Conservation (phyloP, 345 rosid species). For the Ailanthus altissimus region DNA sequence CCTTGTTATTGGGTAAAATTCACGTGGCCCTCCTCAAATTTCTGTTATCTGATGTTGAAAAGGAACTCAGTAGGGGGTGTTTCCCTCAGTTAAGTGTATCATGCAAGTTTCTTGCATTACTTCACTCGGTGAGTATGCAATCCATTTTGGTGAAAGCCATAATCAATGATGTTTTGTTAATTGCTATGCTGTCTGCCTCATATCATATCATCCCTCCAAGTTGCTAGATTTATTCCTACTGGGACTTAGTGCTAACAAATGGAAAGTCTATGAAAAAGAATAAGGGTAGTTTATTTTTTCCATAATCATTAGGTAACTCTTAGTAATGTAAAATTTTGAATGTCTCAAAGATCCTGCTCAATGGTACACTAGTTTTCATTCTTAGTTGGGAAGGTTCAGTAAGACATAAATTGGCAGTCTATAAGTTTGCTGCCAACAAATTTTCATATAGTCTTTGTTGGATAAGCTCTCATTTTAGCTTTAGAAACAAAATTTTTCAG, state of each 20-base stretch:
- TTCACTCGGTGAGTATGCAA: slow-evolving; percentile 75
- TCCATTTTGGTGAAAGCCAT: slow-evolving; percentile 1
- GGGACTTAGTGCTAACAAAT: too few species aligned
- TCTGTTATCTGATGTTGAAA: slow-evolving; percentile 71
- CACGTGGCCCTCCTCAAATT: slow-evolving; percentile 84
- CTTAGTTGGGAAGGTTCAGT: not conserved
- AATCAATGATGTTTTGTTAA: not conserved
- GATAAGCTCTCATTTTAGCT: not conserved
- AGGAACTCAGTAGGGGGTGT: slow-evolving; percentile 56
- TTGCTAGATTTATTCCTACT: not conserved
- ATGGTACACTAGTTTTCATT: not conserved
- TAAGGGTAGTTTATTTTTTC: too few species aligned
- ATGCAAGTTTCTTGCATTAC: slow-evolving; percentile 91
- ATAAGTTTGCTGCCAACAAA: not conserved
- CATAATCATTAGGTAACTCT: too few species aligned
- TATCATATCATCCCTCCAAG: not conserved
- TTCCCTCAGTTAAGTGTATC: slow-evolving; percentile 59
- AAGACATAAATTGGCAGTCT: not conserved
- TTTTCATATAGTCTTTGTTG: not conserved
- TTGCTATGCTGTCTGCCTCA: not conserved
- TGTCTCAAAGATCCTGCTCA: too few species aligned
- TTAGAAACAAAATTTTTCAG: not conserved
- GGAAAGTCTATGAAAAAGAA: too few species aligned
- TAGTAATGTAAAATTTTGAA: too few species aligned
- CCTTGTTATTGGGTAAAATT: slow-evolving; percentile 82